A percentile compares a stretch with the other conserved stretches of the same genome.
Conservation (phyloP, 78 protist species). For the Thecamonas trahens region DNA sequence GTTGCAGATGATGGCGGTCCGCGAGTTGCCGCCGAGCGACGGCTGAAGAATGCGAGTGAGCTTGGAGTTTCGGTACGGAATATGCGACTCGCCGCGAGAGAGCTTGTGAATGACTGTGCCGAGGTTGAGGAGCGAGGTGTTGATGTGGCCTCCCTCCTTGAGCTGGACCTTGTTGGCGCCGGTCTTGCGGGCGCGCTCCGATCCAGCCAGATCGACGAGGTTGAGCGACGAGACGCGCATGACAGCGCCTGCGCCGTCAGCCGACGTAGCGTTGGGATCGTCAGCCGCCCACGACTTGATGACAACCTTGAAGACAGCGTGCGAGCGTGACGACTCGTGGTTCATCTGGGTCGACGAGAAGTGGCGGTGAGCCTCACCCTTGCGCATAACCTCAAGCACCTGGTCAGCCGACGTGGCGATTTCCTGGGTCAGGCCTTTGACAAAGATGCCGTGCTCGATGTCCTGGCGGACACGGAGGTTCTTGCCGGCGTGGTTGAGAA, state of each 20-base stretch:
- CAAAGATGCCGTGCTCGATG: conserved; percentile 19
- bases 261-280: not conserved
- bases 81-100: conserved; percentile 4
- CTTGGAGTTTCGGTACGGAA: conserved; percentile 75
- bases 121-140: conserved; percentile 61
- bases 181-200: conserved; percentile 59
- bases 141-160: conserved; percentile 76
- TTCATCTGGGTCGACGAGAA: conserved; percentile 74
- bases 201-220: conserved; percentile 87
- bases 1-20: conserved; percentile 41
- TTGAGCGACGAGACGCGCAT: conserved; percentile 7
- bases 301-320: conserved; percentile 72
- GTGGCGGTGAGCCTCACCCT: conserved; percentile 49
- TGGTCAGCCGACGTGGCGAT: conserved; percentile 37
- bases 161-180: conserved; percentile 72
- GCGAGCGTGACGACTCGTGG: conserved; percentile 70
- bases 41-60: conserved; percentile 66
- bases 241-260: not conserved
- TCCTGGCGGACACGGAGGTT: conserved; percentile 45
- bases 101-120: conserved; percentile 67
- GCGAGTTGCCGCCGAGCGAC: conserved; percentile 75
- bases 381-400: conserved; percentile 8
- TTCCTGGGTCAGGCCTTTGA: conserved; percentile 47
- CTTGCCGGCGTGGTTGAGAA: not conserved
- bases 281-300: conserved; percentile 35